Evolutionary conservation across 345 rosid genomes (phyloP).

Genomic region (Citrus australasica): DNA sequence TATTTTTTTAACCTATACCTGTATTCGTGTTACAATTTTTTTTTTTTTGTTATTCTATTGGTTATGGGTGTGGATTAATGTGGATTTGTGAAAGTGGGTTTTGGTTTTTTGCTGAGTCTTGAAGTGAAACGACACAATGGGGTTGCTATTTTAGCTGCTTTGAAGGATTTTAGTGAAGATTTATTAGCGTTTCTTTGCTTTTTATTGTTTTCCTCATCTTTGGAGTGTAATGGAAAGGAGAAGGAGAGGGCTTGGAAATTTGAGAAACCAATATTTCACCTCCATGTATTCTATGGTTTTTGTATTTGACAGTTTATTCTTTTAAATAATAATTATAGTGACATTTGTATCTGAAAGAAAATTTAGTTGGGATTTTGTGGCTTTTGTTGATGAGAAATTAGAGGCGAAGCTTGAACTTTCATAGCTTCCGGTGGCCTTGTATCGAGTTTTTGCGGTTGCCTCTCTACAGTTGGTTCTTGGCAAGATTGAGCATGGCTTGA

Average conservation of each 20-base stretch:
- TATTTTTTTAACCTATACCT: not conserved
- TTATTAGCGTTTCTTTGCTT: not conserved
- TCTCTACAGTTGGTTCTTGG: not conserved
- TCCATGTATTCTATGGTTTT: not conserved
- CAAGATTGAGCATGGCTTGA: not conserved
- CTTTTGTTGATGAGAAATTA: not conserved
- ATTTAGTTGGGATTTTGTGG: not conserved
- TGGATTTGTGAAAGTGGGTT: not conserved
- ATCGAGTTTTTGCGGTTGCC: not conserved
- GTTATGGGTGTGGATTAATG: not conserved
- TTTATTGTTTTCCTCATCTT: not conserved
- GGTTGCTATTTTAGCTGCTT: not conserved
- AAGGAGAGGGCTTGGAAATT: not conserved
- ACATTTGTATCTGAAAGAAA: not conserved
- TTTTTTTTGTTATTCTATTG: not conserved
- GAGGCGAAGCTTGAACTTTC: not conserved
- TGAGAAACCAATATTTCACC: not conserved
- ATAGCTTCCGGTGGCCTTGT: not conserved
- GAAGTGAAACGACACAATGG: no score
- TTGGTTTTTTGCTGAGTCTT: not conserved
- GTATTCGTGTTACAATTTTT: not conserved
- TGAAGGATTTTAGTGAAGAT: not conserved
- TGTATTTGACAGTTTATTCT: no score
- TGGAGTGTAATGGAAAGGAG: no score
- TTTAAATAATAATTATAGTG: not conserved